Evolutionary conservation across 306 rosid genomes (phyloP), one percentile per base, ranked within the genome.

Genomic region (Castanea sativa): DNA sequence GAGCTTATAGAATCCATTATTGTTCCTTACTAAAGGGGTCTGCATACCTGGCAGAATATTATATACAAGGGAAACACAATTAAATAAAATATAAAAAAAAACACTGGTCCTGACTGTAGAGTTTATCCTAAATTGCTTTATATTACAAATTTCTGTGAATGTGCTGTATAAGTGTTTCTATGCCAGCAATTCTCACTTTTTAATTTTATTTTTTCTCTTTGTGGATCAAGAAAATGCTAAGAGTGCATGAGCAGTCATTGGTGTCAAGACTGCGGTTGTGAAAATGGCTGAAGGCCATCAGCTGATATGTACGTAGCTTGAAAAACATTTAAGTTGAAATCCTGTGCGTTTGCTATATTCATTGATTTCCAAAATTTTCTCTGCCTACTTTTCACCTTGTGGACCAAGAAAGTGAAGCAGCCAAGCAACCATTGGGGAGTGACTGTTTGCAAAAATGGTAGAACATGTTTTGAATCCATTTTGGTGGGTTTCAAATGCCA

Each of bases 1-100:
- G 99, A 96, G 88, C 98, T 96, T 77, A 91, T 96, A 73, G 99
- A 96, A 76, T 92, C 99, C 78, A 96, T 95, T 58, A 71, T 92
- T 29, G 89, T 91, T 83, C 93, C 97, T 53, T 96, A 91, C 78
- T 96, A 78, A 90, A 87, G 85, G 79, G 82, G 80, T 76, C 52
- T 57, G 67, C 51, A 67, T 61, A 75, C 68, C 76, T 72, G 82
- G 74, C 73, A 81, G 77, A 73, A 72, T 30, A 75, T 73, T 60
- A 57, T 81, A 71, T 82, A 73, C 9, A 73, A 75, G 87, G 79
- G 84, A 71, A 74, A 60, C 84, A 59, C 64, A 60, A 56, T 72
- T 74, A 56, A 76, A 29, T 78, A 25, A 64, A 75, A 78, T 67
- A 32, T 27, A 80, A 87, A 67, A 77, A 86, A 73, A 79, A 86